Percentiles rank a stretch among this genome's conserved stretches.
phyloP scores from a whole-genome alignment of 352 stramenopile species.

The Globisporangium paddicum region DNA sequence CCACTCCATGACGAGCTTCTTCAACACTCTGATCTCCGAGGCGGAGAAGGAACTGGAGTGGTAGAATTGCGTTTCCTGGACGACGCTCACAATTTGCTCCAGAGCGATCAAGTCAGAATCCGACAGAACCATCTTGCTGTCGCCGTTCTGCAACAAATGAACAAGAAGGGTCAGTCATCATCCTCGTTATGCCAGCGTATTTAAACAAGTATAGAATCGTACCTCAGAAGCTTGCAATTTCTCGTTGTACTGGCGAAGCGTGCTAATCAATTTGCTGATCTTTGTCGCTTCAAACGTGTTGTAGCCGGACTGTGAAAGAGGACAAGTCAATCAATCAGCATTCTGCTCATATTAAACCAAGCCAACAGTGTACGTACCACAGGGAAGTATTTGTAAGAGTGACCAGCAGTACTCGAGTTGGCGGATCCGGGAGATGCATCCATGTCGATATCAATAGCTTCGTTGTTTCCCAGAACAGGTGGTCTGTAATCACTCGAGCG shows the following conservation, averaged over 20 bases:
- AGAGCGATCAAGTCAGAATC: slow-evolving; percentile 55
- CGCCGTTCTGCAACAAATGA: not conserved
- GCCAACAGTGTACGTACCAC: slow-evolving; percentile 22
- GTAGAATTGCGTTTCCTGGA: slow-evolving; percentile 88
- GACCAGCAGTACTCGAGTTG: slow-evolving; percentile 5
- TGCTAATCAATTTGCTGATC: slow-evolving; percentile 89
- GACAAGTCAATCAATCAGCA: slow-evolving; percentile 23
- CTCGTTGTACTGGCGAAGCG: slow-evolving; percentile 89
- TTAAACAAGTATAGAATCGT: slow-evolving; percentile 14
- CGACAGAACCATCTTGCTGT: slow-evolving; percentile 21
- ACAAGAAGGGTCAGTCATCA: slow-evolving; percentile 20
- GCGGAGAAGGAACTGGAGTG: slow-evolving; percentile 86
- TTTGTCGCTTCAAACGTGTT: slow-evolving; percentile 92
- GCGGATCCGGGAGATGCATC: not conserved
- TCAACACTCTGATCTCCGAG: slow-evolving; percentile 56
- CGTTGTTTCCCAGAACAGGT: slow-evolving; percentile 53
- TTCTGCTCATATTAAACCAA: slow-evolving; percentile 13
- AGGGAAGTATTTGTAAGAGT: slow-evolving; percentile 65
- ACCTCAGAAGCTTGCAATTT: slow-evolving; percentile 48
- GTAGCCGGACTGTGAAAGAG: slow-evolving; percentile 59
- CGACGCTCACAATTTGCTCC: slow-evolving; percentile 48
- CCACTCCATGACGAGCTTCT: slow-evolving; percentile 64
- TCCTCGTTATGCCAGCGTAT: slow-evolving; percentile 36
- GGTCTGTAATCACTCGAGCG: slow-evolving; percentile 74
- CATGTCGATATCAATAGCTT: slow-evolving; percentile 14